These are phyloP conservation scores for Halophytophthora batemanensis DNA, from an alignment of 352 stramenopile species.

Conservation along the genomic window DNA sequence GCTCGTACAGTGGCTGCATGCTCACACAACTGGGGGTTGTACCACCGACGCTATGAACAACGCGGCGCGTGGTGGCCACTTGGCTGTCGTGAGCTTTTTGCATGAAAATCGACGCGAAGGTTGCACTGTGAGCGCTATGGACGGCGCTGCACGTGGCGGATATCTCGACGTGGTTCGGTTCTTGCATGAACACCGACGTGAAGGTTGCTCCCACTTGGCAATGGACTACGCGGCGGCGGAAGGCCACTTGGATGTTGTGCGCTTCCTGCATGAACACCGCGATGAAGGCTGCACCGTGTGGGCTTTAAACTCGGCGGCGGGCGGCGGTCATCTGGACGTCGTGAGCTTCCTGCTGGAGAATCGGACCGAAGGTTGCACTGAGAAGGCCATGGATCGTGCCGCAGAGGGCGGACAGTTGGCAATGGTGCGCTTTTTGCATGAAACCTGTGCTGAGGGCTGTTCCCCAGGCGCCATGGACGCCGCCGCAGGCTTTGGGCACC, in stretches of 20 bases:
- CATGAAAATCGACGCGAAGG: constrained; percentile 30
- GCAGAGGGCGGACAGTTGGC: constrained; percentile 13
- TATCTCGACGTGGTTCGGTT: constrained; percentile 29
- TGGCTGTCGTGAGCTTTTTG: constrained; percentile 37
- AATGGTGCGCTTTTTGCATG: constrained; percentile 19
- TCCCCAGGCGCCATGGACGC: constrained; percentile 29
- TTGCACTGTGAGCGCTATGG: constrained; percentile 27
- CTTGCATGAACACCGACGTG: constrained; percentile 22
- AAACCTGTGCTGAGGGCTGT: constrained; percentile 13
- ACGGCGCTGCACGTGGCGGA: constrained; percentile 20
- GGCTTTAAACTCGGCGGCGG: constrained; percentile 31
- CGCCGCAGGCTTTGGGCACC: constrained; percentile 21
- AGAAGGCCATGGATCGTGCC: constrained; percentile 26
- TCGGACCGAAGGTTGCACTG: constrained; percentile 23
- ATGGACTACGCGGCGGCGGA: constrained; percentile 25
- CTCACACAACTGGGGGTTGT: constrained; percentile 19
- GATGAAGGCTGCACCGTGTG: constrained; percentile 21
- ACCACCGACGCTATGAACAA: constrained; percentile 25
- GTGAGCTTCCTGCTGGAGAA: constrained; percentile 30
- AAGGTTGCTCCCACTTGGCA: constrained; percentile 26
- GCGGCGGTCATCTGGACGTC: constrained; percentile 26
- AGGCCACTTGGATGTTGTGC: constrained; percentile 23
- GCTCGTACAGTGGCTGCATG: constrained; percentile 34
- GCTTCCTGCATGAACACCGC: constrained; percentile 21
- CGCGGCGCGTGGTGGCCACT: constrained; percentile 21